Conservation (phyloP, 2,329 filamentous ascomycete genomes). For the Pseudocercospora macadamiae region DNA sequence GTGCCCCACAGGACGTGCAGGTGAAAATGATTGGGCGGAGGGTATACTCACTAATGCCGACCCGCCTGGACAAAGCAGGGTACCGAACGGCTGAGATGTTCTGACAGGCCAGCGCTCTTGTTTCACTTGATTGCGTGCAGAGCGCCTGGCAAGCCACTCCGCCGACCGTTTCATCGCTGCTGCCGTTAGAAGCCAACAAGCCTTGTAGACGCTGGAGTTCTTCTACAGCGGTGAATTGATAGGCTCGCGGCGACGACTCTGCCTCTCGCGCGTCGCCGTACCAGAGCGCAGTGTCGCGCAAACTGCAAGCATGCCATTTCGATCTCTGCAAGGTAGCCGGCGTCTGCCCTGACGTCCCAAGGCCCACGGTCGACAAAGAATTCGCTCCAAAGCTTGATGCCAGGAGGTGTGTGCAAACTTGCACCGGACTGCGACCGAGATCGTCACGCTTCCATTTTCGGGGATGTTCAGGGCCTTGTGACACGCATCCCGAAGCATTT, state of each 20-base stretch:
- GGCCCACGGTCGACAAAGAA: slow-evolving; percentile 20
- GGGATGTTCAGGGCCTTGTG: slow-evolving; percentile 13
- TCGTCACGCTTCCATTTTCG: slow-evolving; percentile 16
- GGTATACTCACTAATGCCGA: slow-evolving; percentile 18
- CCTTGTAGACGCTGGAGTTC: slow-evolving; percentile 24
- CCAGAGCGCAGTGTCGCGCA: slow-evolving; percentile 12
- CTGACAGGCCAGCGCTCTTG: slow-evolving; percentile 10
- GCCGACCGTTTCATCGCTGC: slow-evolving; percentile 19
- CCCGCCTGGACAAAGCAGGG: slow-evolving; percentile 17
- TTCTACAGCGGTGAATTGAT: slow-evolving; percentile 11
- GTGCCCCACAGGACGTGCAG: slow-evolving; percentile 10
- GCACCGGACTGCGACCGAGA: slow-evolving; percentile 18
- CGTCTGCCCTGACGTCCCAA: slow-evolving; percentile 7
- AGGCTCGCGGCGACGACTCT: slow-evolving; percentile 9
- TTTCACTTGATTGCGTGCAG: slow-evolving; percentile 24
- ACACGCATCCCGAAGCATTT: slow-evolving; percentile 12
- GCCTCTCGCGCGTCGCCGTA: slow-evolving; percentile 15
- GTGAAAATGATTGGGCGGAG: slow-evolving; percentile 21
- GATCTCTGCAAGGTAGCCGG: neutral
- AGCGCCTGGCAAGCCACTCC: slow-evolving; percentile 17
- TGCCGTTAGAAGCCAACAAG: slow-evolving; percentile 12
- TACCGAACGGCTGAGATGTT: slow-evolving; percentile 11
- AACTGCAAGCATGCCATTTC: slow-evolving; percentile 5
- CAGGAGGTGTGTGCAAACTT: slow-evolving; percentile 9
- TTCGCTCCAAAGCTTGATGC: slow-evolving; percentile 16